Evolutionary conservation across 2,329 filamentous ascomycete genomes (phyloP), one percentile per base, ranked within the genome.

Genomic region (Botrytis aclada): DNA sequence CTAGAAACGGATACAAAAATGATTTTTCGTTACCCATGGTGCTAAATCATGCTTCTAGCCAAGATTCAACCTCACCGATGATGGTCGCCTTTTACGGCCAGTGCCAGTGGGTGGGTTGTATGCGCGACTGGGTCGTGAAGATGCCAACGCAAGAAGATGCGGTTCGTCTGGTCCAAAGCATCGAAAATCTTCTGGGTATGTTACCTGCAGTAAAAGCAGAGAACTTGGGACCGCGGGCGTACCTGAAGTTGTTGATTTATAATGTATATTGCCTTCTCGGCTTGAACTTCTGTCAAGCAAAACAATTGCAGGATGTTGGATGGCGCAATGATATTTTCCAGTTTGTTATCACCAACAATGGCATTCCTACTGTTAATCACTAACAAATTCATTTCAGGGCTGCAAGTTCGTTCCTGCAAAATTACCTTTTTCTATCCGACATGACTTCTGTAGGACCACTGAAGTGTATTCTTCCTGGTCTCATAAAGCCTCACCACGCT

Each of bases 401-500:
- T 18, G 67, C 72, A 71, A 54, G 69, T 32, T 73, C 62, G 9
- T 72, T 65, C 39, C 37, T 74, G 20, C 43, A 45, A 34, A 39
- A 37, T 3, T 72, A 74, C 4, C 73, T 69, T 25, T 37, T 20
- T 62, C 12, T 62, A 20, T 72, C 58, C 37, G 54, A 43, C 16
- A 8, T 4, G 18, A 47, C 39, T 9, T 54, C 45, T 2, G n/a
- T 18, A 39, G 22, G 43, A 10, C 18, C 69, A 37, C 39, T 62
- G n/a, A 56, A 54, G 51, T 72, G 60, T 58, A 56, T 61, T 37
- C 39, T 72, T 7, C 43, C 64, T 34, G 60, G 64, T 25, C 69
- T 72, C 34, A 65, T 74, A 34, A 64, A 72, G 39, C 70, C 73
- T 10, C 45, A 72, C 20, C 73, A 72, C 51, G 73, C 73, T 34